These are phyloP conservation scores for Ceratocystis lukuohia DNA, from an alignment of 2,329 filamentous ascomycete genomes.

Conservation along the genomic window DNA sequence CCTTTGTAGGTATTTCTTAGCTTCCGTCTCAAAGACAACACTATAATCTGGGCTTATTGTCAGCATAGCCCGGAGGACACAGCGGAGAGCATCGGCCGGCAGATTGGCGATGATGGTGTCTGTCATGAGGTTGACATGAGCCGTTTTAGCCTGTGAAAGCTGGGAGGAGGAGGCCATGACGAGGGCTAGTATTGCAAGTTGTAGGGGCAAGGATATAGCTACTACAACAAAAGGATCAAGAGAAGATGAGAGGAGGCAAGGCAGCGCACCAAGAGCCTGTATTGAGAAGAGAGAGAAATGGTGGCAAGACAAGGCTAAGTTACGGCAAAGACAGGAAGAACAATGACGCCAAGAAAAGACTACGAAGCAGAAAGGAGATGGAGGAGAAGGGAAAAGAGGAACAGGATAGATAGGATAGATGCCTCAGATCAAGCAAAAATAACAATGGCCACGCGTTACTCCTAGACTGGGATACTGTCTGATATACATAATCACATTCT, in stretches of 20 bases:
- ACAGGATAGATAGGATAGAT: background rate
- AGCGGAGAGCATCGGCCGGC: conserved; percentile 29
- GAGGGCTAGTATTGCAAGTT: background rate
- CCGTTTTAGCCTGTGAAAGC: conserved; percentile 22
- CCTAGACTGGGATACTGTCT: background rate
- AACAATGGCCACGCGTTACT: background rate
- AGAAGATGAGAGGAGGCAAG: background rate
- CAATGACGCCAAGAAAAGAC: background rate
- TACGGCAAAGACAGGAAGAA: background rate
- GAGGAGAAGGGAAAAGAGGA: background rate
- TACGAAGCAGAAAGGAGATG: background rate
- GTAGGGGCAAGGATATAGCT: background rate
- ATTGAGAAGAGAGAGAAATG: background rate
- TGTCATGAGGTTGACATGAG: conserved; percentile 36
- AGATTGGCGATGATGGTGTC: conserved; percentile 34
- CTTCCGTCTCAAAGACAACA: conserved; percentile 25
- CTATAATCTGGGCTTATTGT: conserved; percentile 26
- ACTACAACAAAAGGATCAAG: background rate
- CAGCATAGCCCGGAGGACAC: conserved; percentile 26
- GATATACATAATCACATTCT: background rate
- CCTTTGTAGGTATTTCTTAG: conserved; percentile 24
- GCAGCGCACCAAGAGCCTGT: background rate
- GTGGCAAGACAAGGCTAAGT: background rate
- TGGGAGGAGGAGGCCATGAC: background rate
- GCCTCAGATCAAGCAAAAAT: background rate